Evolutionary conservation across 2,329 filamentous ascomycete genomes (phyloP).

Genomic region (Fusarium guadeloupense): DNA sequence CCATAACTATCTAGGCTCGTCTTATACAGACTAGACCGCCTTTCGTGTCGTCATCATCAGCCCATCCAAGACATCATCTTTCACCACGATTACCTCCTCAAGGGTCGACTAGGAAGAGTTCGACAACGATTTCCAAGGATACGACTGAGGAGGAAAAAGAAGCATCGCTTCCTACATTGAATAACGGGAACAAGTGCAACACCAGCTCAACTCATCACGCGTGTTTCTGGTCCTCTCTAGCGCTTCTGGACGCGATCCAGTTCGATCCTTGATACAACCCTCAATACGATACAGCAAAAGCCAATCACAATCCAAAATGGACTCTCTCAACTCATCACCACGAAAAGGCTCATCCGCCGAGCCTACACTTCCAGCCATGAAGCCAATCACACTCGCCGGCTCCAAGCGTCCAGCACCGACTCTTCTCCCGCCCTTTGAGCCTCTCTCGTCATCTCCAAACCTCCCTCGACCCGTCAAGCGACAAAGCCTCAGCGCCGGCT

Average conservation of each 20-base stretch:
- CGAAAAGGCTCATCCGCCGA: slow-evolving; percentile 41
- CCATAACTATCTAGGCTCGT: slow-evolving; percentile 3
- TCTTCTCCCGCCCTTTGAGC: slow-evolving; percentile 82
- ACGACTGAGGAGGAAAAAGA: not conserved
- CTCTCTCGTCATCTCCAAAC: slow-evolving; percentile 78
- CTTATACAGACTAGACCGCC: slow-evolving; percentile 24
- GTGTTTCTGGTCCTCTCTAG: slow-evolving; percentile 11
- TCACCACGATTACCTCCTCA: not conserved
- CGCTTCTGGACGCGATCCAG: slow-evolving; percentile 28
- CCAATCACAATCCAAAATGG: slow-evolving; percentile 43
- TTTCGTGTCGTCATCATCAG: slow-evolving; percentile 22
- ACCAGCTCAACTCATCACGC: slow-evolving; percentile 1
- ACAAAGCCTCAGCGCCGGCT: slow-evolving; percentile 56
- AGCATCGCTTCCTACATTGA: not conserved
- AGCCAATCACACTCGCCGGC: slow-evolving; percentile 50
- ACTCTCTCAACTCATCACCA: slow-evolving; percentile 51
- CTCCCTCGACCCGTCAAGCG: slow-evolving; percentile 76
- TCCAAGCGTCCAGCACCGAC: slow-evolving; percentile 71
- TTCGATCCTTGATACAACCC: slow-evolving; percentile 6
- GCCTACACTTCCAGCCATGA: slow-evolving; percentile 48
- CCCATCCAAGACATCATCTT: slow-evolving; percentile 2
- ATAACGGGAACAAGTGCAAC: not conserved
- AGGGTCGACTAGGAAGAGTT: not conserved
- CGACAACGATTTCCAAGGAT: not conserved
- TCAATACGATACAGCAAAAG: slow-evolving; percentile 4